Percentiles rank a stretch among this genome's conserved stretches.
Evolutionary conservation across 1,139 yeast genomes (phyloP).

Genomic region (Pneumocystis jirovecii): DNA sequence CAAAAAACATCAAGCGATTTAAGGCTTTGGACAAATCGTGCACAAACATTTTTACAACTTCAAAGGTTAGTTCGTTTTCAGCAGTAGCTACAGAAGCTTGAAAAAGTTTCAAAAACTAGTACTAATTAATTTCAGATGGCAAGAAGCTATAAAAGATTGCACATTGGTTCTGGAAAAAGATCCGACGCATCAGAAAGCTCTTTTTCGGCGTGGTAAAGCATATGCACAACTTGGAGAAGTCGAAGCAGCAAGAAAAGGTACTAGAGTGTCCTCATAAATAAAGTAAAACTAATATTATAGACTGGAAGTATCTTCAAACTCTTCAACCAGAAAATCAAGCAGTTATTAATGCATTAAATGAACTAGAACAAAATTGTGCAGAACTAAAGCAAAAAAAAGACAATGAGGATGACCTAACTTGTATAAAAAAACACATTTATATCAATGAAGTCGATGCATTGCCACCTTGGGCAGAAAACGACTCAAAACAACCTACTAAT

Average conservation of each 20-base stretch:
- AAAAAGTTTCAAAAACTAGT: neutral
- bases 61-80: neutral
- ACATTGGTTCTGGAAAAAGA: neutral
- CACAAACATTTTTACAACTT: neutral
- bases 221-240: neutral
- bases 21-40: neutral
- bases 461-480: neutral
- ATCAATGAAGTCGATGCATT: neutral
- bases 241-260: neutral
- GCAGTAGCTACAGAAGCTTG: neutral
- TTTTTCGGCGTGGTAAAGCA: neutral
- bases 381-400: neutral
- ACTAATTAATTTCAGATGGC: neutral
- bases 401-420: neutral
- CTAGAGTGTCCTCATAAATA: neutral
- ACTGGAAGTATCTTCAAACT: neutral
- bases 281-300: neutral
- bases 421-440: neutral
- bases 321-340: neutral
- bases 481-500: neutral
- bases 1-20: neutral
- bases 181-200: neutral
- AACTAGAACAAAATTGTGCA: neutral
- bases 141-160: neutral
- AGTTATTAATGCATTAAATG: neutral